phyloP scores from a whole-genome alignment of 257 asterid genomes.

The Ophiorrhiza pumila region DNA sequence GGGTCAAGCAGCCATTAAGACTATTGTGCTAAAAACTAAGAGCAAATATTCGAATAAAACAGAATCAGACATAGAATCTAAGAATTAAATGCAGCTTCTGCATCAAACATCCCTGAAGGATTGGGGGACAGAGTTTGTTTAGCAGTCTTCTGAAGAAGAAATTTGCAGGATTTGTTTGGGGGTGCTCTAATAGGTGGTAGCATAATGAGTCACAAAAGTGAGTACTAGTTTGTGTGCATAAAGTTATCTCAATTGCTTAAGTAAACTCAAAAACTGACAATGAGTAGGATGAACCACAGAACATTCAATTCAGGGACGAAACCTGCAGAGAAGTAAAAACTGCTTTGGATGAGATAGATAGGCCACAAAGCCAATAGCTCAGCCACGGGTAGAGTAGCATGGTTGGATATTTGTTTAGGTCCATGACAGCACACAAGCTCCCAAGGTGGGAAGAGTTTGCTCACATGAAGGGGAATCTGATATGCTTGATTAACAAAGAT shows the following conservation, averaged over 20 bases:
- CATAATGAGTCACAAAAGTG: not conserved
- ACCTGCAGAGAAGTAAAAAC: not conserved
- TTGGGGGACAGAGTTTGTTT: too few relatives aligned
- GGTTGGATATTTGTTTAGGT: not conserved
- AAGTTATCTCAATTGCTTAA: not conserved
- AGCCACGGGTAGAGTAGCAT: not conserved
- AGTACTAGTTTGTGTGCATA: not conserved
- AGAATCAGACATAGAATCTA: not conserved
- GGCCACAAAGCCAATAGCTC: not conserved
- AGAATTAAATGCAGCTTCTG: not conserved
- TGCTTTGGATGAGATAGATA: not conserved
- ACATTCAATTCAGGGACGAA: not conserved
- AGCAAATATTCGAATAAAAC: not conserved
- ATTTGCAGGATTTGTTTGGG: not conserved
- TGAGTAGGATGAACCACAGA: not conserved
- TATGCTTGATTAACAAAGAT: constrained; percentile 3
- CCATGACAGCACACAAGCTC: not conserved
- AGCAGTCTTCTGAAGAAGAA: constrained; percentile 1
- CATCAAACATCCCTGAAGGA: too few relatives aligned
- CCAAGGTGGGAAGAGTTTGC: not conserved
- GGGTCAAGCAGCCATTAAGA: constrained; percentile 12
- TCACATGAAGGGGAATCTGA: not conserved
- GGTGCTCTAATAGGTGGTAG: not conserved
- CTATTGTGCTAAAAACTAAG: too few relatives aligned
- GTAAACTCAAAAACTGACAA: not conserved